Evolutionary conservation across 2,329 filamentous ascomycete species (phyloP), one percentile per base, ranked within the genome.

Genomic region (Fusarium siculi): DNA sequence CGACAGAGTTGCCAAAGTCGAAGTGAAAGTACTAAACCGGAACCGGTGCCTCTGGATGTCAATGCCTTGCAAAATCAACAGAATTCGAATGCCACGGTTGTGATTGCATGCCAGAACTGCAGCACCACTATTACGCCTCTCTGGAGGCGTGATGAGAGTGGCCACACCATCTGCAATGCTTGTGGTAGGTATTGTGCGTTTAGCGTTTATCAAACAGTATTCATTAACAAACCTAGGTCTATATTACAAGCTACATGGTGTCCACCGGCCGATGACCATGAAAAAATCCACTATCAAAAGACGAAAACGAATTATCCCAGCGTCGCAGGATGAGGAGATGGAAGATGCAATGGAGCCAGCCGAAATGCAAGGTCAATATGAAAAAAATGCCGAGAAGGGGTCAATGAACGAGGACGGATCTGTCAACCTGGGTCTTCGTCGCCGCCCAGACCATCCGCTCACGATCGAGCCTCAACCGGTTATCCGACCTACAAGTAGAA

Each of bases 201-300:
- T 23, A 40, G 19, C n/a, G 28, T 18, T 23, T 46, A 28, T 19
- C 12, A 34, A 30, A 34, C 19, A 25, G 28, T 67, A 50, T 55
- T 72, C 50, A 58, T 68, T 74, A 60, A 75, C 54, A 36, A 36
- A 15, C 32, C 8, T 74, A 97, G 95, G 96, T 9, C 85, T 99
- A 7, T 99, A 99, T 82, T 95, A 97, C 85, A 98, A 98, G 82
- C 90, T 99, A 6, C 96, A 99, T 80, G 95, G 95, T 61, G 91
- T 95, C 36, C 96, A 98, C 82, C 90, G 96, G 46, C 96, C 96
- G 0, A 94, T 96, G 9, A 94, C 94, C n/a, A 98, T 99, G 96
- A 99, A 98, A 83, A 98, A 98, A 82, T 93, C 94, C 7, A 93
- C 97, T 32, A 99, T 99, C 81, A 98, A 99, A 83, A 90, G 96